A percentile compares a stretch with the other conserved stretches of the same genome.
These are phyloP conservation scores for Catharanthus roseus DNA, from an alignment of 257 asterid genomes.

Conservation along the genomic window DNA sequence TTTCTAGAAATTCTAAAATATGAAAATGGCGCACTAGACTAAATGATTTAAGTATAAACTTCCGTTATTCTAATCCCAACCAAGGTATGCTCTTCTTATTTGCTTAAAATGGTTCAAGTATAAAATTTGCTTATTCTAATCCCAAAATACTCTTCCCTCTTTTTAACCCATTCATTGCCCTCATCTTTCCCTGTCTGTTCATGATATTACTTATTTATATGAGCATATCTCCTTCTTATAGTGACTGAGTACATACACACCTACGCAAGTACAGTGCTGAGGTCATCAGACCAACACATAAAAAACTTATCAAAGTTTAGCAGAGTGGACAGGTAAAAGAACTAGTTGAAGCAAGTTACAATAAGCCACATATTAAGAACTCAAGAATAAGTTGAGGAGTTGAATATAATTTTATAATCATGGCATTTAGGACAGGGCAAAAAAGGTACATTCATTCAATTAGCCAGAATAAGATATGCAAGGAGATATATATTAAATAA, in stretches of 20 bases:
- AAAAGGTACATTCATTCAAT: neutral
- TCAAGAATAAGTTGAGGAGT: neutral
- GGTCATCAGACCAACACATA: neutral
- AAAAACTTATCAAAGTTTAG: neutral
- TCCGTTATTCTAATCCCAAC: too few species aligned
- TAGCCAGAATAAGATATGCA: neutral
- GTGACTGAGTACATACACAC: neutral
- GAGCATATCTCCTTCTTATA: neutral
- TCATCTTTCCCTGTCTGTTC: neutral
- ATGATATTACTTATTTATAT: neutral
- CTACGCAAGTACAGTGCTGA: neutral
- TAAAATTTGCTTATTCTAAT: neutral
- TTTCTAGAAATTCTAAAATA: neutral
- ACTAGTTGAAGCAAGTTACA: neutral
- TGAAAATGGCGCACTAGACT: neutral
- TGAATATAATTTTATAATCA: neutral
- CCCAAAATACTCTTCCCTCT: neutral
- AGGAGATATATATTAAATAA: neutral
- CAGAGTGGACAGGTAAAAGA: neutral
- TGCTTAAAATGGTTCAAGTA: too few species aligned
- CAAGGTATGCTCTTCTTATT: too few species aligned
- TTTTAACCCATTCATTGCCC: neutral
- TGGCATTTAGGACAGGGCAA: neutral
- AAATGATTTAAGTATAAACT: neutral
- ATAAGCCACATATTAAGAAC: neutral